Conservation (phyloP, 768 basidiomycete genomes). For the Pisolithus orientalis region DNA sequence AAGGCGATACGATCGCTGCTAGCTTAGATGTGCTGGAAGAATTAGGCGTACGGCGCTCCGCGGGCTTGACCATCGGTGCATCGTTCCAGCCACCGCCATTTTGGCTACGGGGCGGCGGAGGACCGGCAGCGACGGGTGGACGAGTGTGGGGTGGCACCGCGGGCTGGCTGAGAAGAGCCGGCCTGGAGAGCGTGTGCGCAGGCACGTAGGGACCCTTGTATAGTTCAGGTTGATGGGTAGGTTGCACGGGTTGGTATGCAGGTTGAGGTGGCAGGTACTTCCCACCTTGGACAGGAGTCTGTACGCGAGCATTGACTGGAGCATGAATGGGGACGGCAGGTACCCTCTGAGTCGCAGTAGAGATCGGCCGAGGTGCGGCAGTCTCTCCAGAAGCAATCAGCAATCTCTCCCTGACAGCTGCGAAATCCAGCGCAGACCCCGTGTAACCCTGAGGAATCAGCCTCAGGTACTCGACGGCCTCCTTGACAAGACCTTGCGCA, state of each 20-base stretch:
- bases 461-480: constrained; percentile 74
- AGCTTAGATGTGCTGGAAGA: constrained; percentile 47
- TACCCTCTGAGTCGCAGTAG: constrained; percentile 25
- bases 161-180: constrained; percentile 34
- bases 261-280: constrained; percentile 13
- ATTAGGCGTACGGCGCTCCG: constrained; percentile 47
- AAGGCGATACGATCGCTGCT: constrained; percentile 78
- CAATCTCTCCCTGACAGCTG: constrained; percentile 41
- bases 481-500: constrained; percentile 80
- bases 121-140: constrained; percentile 36
- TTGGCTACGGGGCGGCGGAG: constrained; percentile 60
- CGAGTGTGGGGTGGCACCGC: constrained; percentile 39
- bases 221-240: constrained; percentile 8
- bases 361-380: constrained; percentile 23
- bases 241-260: constrained; percentile 30
- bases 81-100: constrained; percentile 87
- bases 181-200: constrained; percentile 30
- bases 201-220: constrained; percentile 3
- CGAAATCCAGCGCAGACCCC: constrained; percentile 44
- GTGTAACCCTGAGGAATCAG: constrained; percentile 76
- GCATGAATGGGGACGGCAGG: neutral
- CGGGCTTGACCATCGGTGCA: constrained; percentile 47
- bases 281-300: constrained; percentile 18
- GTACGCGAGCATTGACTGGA: constrained; percentile 26
- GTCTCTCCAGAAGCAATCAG: constrained; percentile 31